Conservation (phyloP, 139 green algal genomes). For the Chlorella sp. region DNA sequence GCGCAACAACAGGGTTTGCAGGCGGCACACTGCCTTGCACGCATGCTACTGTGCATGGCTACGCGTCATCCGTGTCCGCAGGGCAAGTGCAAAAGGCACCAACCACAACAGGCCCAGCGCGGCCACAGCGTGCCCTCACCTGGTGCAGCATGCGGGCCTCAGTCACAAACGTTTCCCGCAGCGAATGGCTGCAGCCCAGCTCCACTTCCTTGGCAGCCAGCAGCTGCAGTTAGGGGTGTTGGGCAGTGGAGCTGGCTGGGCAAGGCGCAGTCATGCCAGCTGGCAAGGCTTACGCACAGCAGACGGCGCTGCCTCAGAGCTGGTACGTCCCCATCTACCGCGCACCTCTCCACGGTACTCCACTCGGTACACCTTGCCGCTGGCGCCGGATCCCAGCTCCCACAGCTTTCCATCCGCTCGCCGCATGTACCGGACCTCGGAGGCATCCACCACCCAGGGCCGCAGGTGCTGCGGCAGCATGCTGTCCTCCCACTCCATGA, state of each 20-base stretch:
- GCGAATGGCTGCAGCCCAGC: not conserved
- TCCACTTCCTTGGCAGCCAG: not conserved
- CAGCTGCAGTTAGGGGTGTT: not conserved
- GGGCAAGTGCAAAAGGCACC: too few relatives aligned
- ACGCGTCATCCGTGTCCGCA: too few relatives aligned
- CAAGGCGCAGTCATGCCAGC: too few relatives aligned
- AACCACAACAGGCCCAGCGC: too few relatives aligned
- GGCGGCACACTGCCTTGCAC: not conserved
- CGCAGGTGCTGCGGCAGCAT: not conserved
- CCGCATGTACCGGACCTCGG: not conserved
- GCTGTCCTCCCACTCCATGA: not conserved
- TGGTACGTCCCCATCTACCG: too few relatives aligned
- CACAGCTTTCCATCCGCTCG: not conserved
- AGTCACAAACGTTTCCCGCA: conserved; percentile 1
- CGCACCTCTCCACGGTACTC: not conserved
- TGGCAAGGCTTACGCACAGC: too few relatives aligned
- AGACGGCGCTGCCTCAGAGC: too few relatives aligned
- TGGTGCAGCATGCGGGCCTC: not conserved
- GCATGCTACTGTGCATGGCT: not conserved
- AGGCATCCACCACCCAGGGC: not conserved
- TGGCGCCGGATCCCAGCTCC: not conserved
- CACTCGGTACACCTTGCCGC: not conserved
- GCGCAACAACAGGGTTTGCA: not conserved
- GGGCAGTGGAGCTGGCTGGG: not conserved
- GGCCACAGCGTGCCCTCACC: too few relatives aligned